Conservation (phyloP, 768 basidiomycete species). For the Amanita brunnescens region DNA sequence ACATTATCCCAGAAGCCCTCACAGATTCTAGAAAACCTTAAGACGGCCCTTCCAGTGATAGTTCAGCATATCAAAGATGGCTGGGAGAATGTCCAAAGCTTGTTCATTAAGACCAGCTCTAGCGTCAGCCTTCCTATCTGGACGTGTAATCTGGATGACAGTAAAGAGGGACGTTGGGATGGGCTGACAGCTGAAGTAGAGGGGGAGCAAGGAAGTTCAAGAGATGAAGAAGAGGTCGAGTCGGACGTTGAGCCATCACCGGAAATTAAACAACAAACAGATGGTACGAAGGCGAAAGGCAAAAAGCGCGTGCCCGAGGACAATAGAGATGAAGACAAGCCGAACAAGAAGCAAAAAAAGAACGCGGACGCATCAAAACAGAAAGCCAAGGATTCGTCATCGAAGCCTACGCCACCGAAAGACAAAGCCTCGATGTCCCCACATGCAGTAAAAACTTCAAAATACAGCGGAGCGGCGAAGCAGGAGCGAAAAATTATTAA, state of each 20-base stretch:
- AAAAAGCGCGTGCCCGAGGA: slow-evolving; percentile 29
- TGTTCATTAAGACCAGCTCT: slow-evolving; percentile 85
- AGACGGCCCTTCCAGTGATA: slow-evolving; percentile 68
- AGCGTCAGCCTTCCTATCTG: slow-evolving; percentile 88
- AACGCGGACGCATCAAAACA: background rate
- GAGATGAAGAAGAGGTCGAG: slow-evolving; percentile 11
- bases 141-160: slow-evolving; percentile 63
- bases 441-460: background rate
- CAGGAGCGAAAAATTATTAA: background rate
- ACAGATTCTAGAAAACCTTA: slow-evolving; percentile 73
- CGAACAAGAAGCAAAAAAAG: slow-evolving; percentile 37
- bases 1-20: slow-evolving; percentile 61
- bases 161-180: slow-evolving; percentile 52
- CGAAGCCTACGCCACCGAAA: background rate
- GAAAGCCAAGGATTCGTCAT: background rate
- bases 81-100: slow-evolving; percentile 86
- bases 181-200: slow-evolving; percentile 28
- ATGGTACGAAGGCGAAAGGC: slow-evolving; percentile 15
- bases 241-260: background rate
- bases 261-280: slow-evolving; percentile 10
- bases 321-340: slow-evolving; percentile 28
- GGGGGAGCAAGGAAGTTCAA: slow-evolving; percentile 17
- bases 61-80: slow-evolving; percentile 61
- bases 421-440: background rate
- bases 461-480: background rate